Conservation (phyloP, 805 yeast species). For the Candida tibetensis region DNA sequence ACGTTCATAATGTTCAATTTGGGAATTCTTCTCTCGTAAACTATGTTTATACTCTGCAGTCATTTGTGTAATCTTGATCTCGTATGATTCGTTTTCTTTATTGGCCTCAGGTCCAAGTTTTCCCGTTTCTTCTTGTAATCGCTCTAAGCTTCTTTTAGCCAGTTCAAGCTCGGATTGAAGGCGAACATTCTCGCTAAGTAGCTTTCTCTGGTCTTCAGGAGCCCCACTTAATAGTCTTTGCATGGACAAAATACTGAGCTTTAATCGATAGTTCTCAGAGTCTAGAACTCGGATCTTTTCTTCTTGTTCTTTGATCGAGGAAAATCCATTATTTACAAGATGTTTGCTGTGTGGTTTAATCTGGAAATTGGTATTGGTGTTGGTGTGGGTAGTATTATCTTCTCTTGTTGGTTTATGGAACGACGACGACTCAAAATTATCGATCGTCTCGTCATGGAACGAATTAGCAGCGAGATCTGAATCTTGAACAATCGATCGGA, state of each 20-base stretch:
- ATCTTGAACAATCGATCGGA: constrained; percentile 10
- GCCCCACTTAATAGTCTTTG: constrained; percentile 20
- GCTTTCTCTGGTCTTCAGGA: constrained; percentile 20
- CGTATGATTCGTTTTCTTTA: neutral
- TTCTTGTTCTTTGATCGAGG: constrained; percentile 23
- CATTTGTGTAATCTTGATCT: neutral
- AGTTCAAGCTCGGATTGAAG: constrained; percentile 7
- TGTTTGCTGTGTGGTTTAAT: constrained; percentile 2
- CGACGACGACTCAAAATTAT: constrained; percentile 5
- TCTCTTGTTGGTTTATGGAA: neutral
- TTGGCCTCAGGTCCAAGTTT: constrained; percentile 3
- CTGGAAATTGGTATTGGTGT: neutral
- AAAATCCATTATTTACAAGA: constrained; percentile 10
- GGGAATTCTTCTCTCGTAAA: neutral
- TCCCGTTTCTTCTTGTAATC: neutral
- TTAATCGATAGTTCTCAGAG: constrained; percentile 23
- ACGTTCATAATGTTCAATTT: neutral
- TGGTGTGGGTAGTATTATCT: neutral
- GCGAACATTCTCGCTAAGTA: constrained; percentile 20
- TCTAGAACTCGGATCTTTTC: constrained; percentile 16
- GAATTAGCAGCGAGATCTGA: constrained; percentile 8
- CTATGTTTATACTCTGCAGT: neutral
- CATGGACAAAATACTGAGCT: constrained; percentile 24
- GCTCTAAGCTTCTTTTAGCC: neutral
- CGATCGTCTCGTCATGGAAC: constrained; percentile 7